These are phyloP conservation scores for Jatropha multifida DNA, from an alignment of 441 rosid species.

Conservation along the genomic window DNA sequence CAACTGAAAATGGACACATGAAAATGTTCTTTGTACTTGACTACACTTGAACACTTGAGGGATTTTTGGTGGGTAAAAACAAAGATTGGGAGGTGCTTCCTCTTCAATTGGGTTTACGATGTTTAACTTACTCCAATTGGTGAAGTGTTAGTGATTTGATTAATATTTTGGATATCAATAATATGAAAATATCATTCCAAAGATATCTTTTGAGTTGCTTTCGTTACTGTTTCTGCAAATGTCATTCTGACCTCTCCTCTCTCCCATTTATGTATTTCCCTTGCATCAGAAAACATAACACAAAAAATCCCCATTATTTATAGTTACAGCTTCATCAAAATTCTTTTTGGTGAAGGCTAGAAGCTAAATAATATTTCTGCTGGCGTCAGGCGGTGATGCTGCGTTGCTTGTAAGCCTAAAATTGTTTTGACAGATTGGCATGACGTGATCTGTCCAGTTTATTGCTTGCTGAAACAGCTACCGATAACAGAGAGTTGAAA, in stretches of 20 bases:
- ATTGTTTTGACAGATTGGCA: too few relatives aligned
- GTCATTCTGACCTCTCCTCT: too few relatives aligned
- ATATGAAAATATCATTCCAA: background rate
- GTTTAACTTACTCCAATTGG: conserved; percentile 5
- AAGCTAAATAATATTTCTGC: too few relatives aligned
- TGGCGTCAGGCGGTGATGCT: too few relatives aligned
- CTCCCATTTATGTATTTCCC: too few relatives aligned
- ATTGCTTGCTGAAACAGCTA: too few relatives aligned
- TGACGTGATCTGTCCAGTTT: too few relatives aligned
- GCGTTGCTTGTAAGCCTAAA: too few relatives aligned
- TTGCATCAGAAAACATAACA: too few relatives aligned
- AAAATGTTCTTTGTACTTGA: background rate
- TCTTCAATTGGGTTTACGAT: background rate
- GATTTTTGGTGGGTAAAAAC: background rate
- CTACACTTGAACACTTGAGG: background rate
- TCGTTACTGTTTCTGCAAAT: background rate
- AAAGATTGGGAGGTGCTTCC: background rate
- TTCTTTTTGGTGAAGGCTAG: too few relatives aligned
- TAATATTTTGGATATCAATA: background rate
- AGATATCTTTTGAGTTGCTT: background rate
- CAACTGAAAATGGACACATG: background rate
- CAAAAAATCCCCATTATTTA: too few relatives aligned
- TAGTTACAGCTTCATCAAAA: too few relatives aligned
- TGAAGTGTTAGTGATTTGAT: conserved; percentile 1
- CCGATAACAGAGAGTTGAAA: background rate